Base-by-base conservation (phyloP, 495 filamentous ascomycete genomes). In the Penicillium canescens region DNA sequence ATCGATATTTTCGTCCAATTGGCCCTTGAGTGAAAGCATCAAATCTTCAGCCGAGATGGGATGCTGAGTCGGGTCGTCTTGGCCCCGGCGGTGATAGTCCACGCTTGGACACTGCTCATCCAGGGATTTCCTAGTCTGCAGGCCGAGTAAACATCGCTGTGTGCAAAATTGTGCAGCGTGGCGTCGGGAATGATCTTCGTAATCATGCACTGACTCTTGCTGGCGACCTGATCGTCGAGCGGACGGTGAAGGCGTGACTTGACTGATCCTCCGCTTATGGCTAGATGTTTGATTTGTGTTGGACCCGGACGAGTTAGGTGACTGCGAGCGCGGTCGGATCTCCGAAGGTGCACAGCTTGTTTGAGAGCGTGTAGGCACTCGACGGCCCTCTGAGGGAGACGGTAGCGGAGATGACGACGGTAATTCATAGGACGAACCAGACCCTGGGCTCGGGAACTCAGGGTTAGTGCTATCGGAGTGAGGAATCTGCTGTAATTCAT, bases 61-160 rank as follows among this genome's bases (percentile, higher is more conserved):
- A 56, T 73, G 59, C 34, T 50, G 37, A 14, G 31, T 39, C n/a
- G 5, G 33, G 13, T 47, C 38, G 33, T 59, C 31, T 45, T 45
- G 1, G 33, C 48, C 42, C 16, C 45, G 56, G 11, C 44, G 66
- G 59, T 80, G 69, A n/a, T 62, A 50, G 7, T 50, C 33, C 2
- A 76, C 57, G 52, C 80, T 82, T 44, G 72, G 76, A 57, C 74
- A 82, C 6, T 2, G 3, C 11, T 52, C 20, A 52, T 82, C 78
- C 13, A 80, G 61, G 2, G 24, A 6, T 14, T 42, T 41, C 0
- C 70, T 59, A 13, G 52, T 52, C 20, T 76, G 61, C 14, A 82
- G 55, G 4, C 76, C 73, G 10, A 73, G 65, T 39, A 82, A 69
- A 59, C 69, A 82, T 34, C 63, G 61, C 57, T 79, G 71, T 0